These are phyloP conservation scores for Colletotrichum salicis DNA, from an alignment of 2,329 filamentous ascomycete species.

Conservation along the genomic window DNA sequence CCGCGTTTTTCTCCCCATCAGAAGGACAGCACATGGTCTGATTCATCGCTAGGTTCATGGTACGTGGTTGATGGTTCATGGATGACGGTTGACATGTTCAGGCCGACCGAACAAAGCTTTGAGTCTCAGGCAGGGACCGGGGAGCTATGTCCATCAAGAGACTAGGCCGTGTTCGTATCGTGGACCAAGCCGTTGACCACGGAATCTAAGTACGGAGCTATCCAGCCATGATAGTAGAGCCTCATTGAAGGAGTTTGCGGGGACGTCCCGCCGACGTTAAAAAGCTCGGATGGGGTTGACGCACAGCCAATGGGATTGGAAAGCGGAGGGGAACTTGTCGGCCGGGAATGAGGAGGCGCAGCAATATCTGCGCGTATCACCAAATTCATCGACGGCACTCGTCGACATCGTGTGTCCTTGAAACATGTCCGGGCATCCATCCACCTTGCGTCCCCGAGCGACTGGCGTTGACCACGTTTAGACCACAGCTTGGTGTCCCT, in stretches of 20 bases:
- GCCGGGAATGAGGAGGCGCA: conserved; percentile 7
- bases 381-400: background rate
- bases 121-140: background rate
- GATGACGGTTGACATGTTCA: background rate
- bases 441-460: conserved; percentile 12
- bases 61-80: background rate
- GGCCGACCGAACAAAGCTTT: background rate
- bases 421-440: background rate
- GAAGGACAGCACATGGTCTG: background rate
- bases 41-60: background rate
- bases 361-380: background rate
- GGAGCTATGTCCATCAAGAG: background rate
- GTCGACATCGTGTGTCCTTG: background rate
- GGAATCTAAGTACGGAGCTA: background rate
- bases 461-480: background rate
- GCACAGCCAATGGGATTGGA: conserved; percentile 3
- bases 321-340: background rate
- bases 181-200: background rate
- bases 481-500: background rate
- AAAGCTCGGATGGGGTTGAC: background rate
- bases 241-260: background rate
- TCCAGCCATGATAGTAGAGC: background rate
- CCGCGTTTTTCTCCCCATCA: no score
- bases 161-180: background rate
- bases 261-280: background rate